phyloP scores from a whole-genome alignment of 2,329 filamentous ascomycete genomes.

The Pseudopyrenochaeta lycopersici region DNA sequence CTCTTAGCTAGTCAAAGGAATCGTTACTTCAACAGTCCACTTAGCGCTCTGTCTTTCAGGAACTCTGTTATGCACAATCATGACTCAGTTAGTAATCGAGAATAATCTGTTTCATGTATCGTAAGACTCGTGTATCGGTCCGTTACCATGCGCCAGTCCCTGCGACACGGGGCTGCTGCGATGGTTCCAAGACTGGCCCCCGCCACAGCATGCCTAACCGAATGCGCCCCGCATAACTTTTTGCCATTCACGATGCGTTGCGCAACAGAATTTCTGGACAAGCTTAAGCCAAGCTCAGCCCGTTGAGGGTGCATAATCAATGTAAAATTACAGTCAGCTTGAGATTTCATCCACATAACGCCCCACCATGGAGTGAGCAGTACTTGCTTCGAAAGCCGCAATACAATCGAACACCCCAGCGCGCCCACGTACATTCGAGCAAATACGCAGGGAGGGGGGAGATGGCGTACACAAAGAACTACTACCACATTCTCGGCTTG shows the following conservation, averaged over 20 bases:
- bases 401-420: neutral
- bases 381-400: too few relatives aligned
- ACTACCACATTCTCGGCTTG: constrained; percentile 40
- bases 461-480: constrained; percentile 40
- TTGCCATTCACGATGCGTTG: constrained; percentile 8
- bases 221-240: constrained; percentile 18
- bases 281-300: too few relatives aligned
- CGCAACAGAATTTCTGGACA: constrained; percentile 1
- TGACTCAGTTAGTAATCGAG: neutral
- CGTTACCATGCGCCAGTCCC: constrained; percentile 17
- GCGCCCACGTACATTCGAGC: neutral
- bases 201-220: constrained; percentile 7
- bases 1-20: constrained; percentile 43
- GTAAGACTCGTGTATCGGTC: constrained; percentile 7
- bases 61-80: neutral
- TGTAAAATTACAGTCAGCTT: neutral
- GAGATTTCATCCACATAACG: too few relatives aligned
- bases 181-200: constrained; percentile 4
- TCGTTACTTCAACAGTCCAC: constrained; percentile 31
- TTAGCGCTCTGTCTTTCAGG: neutral
- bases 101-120: constrained; percentile 2
- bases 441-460: neutral
- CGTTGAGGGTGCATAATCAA: neutral
- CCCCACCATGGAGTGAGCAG: too few relatives aligned
- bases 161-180: constrained; percentile 6